A percentile compares a stretch with the other conserved stretches of the same genome.
Evolutionary conservation across 768 basidiomycete species (phyloP).

Genomic region (Xerocomus spinulosus): DNA sequence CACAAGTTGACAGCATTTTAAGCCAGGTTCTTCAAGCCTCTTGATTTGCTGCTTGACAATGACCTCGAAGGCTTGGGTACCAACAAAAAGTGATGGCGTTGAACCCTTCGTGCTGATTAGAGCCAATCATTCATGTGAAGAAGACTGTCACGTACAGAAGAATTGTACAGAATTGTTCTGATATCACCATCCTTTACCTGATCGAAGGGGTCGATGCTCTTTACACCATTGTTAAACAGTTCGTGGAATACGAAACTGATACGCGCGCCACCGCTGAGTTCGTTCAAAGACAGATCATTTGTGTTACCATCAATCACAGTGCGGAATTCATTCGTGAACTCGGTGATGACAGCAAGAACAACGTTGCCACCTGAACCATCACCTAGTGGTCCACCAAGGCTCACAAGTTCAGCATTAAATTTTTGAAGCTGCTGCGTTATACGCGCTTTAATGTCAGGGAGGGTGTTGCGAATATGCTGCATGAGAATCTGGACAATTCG

Average conservation of each 20-base stretch:
- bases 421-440: conserved; percentile 90
- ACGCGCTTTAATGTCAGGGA: conserved; percentile 98
- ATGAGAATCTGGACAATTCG: conserved; percentile 73
- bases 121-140: not conserved
- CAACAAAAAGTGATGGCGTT: conserved; percentile 93
- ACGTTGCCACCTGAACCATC: conserved; percentile 86
- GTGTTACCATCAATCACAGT: conserved; percentile 97
- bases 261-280: conserved; percentile 96
- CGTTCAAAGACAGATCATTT: conserved; percentile 91
- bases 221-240: conserved; percentile 94
- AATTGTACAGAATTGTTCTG: conserved; percentile 93
- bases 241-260: conserved; percentile 99
- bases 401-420: conserved; percentile 75
- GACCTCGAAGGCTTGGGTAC: conserved; percentile 95
- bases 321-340: conserved; percentile 96
- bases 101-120: conserved; percentile 58
- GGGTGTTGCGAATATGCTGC: conserved; percentile 95
- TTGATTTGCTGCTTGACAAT: conserved; percentile 99
- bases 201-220: conserved; percentile 95
- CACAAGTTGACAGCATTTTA: conserved; percentile 93
- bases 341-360: conserved; percentile 95
- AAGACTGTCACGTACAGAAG: conserved; percentile 63
- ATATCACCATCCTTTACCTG: conserved; percentile 99
- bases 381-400: conserved; percentile 83
- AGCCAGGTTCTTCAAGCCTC: conserved; percentile 86